phyloP scores from a whole-genome alignment of 345 rosid genomes.

The Ailanthus altissimus region DNA sequence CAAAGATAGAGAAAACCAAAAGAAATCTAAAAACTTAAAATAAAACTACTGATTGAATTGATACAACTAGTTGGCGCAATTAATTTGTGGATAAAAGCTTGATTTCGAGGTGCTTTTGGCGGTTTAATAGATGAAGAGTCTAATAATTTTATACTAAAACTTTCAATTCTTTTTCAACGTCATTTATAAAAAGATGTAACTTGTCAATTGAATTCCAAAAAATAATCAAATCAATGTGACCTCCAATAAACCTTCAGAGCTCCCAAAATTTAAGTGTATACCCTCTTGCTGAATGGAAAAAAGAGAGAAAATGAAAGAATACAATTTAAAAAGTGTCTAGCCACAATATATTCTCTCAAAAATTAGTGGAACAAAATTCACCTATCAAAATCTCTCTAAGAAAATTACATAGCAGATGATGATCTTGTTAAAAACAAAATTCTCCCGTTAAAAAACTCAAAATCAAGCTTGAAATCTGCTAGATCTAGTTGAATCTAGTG shows the following conservation, averaged over 20 bases:
- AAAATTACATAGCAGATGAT: slow-evolving; percentile 31
- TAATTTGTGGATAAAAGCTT: no score
- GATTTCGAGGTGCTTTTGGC: no score
- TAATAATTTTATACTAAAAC: no score
- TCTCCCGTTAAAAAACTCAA: no score
- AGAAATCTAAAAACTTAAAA: no score
- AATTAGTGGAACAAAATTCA: slow-evolving; percentile 29
- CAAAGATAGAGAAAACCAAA: no score
- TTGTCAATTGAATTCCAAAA: slow-evolving; percentile 28
- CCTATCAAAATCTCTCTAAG: slow-evolving; percentile 16
- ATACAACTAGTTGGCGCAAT: no score
- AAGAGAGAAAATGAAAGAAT: slow-evolving; percentile 51
- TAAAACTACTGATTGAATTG: no score
- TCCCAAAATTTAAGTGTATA: slow-evolving; percentile 34
- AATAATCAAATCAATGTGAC: slow-evolving; percentile 28
- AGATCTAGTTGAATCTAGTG: no score
- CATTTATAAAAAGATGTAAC: slow-evolving; percentile 36
- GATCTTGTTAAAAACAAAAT: no score
- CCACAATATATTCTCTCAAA: slow-evolving; percentile 29
- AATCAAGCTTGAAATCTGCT: no score
- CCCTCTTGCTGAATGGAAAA: slow-evolving; percentile 34
- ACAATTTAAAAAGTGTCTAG: slow-evolving; percentile 35
- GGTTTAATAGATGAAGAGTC: no score
- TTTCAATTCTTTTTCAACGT: slow-evolving; percentile 27
- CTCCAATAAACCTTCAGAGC: slow-evolving; percentile 37